Evolutionary conservation across 2,329 filamentous ascomycete genomes (phyloP).

Genomic region (Capronia epimyces): DNA sequence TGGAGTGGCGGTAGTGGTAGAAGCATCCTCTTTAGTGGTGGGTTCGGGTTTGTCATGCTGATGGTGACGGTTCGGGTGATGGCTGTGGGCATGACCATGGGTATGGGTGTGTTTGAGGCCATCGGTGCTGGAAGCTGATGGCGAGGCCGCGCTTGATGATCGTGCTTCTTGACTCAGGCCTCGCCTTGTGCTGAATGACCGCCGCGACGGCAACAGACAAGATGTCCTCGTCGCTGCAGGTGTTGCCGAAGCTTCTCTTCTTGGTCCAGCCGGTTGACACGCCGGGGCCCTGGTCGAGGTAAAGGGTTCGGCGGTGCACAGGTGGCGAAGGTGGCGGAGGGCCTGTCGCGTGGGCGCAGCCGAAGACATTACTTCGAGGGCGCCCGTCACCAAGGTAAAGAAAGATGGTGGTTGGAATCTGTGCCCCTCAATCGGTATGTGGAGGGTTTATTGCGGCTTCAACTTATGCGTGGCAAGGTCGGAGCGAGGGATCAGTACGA

Average conservation of each 20-base stretch:
- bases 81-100: not conserved
- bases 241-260: not conserved
- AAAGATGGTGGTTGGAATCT: too few relatives aligned
- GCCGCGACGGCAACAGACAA: not conserved
- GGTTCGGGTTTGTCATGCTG: not conserved
- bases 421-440: too few relatives aligned
- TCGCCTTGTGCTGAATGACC: constrained; percentile 12
- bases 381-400: too few relatives aligned
- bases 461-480: too few relatives aligned
- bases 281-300: not conserved
- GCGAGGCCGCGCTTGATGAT: not conserved
- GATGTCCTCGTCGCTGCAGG: not conserved
- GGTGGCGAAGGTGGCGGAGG: constrained; percentile 18
- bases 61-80: too few relatives aligned
- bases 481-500: too few relatives aligned
- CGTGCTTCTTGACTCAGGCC: not conserved
- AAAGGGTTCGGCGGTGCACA: constrained; percentile 8
- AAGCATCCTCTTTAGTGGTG: too few relatives aligned
- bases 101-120: not conserved
- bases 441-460: too few relatives aligned
- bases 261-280: not conserved
- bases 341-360: constrained; percentile 18
- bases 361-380: constrained; percentile 9
- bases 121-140: not conserved
- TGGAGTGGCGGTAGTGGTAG: constrained; percentile 5